Percentiles rank a stretch among this genome's conserved stretches.
These are phyloP conservation scores for Rhynchosporium agropyri DNA, from an alignment of 2,329 filamentous ascomycete genomes.

Conservation along the genomic window DNA sequence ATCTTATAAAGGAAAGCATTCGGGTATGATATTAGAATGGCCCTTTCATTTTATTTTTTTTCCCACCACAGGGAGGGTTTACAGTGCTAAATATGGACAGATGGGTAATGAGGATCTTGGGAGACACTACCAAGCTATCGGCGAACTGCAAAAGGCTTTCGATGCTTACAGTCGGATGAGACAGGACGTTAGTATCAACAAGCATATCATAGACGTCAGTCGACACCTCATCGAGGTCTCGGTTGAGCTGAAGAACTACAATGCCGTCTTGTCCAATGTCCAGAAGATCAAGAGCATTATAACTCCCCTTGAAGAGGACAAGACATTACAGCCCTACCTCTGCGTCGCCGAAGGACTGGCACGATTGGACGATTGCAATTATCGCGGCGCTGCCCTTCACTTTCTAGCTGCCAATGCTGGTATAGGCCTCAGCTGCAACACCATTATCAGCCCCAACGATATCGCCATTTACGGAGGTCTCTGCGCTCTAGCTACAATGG, in stretches of 20 bases:
- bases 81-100: constrained; percentile 48
- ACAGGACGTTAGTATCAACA: constrained; percentile 80
- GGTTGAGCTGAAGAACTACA: constrained; percentile 78
- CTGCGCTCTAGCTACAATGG: constrained; percentile 87
- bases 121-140: constrained; percentile 77
- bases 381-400: constrained; percentile 66
- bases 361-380: constrained; percentile 58
- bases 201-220: constrained; percentile 81
- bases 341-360: constrained; percentile 63
- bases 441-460: constrained; percentile 81
- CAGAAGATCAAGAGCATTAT: constrained; percentile 64
- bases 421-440: constrained; percentile 61
- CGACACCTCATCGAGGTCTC: constrained; percentile 76
- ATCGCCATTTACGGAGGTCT: constrained; percentile 90
- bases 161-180: constrained; percentile 87
- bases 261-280: constrained; percentile 64
- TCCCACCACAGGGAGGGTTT: background rate
- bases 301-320: constrained; percentile 48
- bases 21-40: constrained; percentile 56
- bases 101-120: constrained; percentile 96
- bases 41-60: background rate
- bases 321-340: constrained; percentile 52
- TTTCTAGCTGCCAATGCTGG: constrained; percentile 55
- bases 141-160: constrained; percentile 70
- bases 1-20: constrained; percentile 96